Evolutionary conservation across 2,329 filamentous ascomycete species (phyloP), one percentile per base, ranked within the genome.

Genomic region (Trichoderma sp.): DNA sequence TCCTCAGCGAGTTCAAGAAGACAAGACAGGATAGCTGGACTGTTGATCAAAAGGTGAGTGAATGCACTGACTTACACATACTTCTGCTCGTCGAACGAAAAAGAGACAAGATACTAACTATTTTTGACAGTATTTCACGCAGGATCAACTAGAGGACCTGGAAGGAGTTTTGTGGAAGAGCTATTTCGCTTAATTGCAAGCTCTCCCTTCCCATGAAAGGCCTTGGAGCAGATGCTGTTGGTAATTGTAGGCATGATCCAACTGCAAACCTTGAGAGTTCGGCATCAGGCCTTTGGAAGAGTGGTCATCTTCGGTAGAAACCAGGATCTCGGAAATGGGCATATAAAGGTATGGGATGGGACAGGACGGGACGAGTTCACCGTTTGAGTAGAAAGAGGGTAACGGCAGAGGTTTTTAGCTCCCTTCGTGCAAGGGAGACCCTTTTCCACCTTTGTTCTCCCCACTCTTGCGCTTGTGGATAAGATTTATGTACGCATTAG

Each of bases 161-260:
- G 94, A 97, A 76, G 96, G 96, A 64, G 96, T 99, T 59, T 84
- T 99, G 64, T 99, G 96, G 96, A 99, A 99, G 90, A 98, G 95
- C 80, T 99, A 99, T 79, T 99, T 99, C 83, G 96, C 94, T 52
- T 97, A 61, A 65, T 40, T 62, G 11, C 6, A 56, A 13, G 4
- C 16, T 59, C 24, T 59, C 40, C n/a, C n/a, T 53, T 40, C 29
- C n/a, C 10, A 21, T 16, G n/a, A 47, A 65, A 43, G 14, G 35
- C 62, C 27, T 8, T 47, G 52, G 55, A 65, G 24, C 40, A 33
- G 61, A 11, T 27, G 13, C 56, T 19, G 53, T 21, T 57, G 21
- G 52, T 21, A 58, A 27, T 35, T 57, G 62, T 66, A 66, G 53
- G 35, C 19, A 53, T 35, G 55, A 47, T 47, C 29, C 29, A 47